Evolutionary conservation across 495 filamentous ascomycete genomes (phyloP), one percentile per base, ranked within the genome.

Genomic region (Parathielavia hyrcaniae): DNA sequence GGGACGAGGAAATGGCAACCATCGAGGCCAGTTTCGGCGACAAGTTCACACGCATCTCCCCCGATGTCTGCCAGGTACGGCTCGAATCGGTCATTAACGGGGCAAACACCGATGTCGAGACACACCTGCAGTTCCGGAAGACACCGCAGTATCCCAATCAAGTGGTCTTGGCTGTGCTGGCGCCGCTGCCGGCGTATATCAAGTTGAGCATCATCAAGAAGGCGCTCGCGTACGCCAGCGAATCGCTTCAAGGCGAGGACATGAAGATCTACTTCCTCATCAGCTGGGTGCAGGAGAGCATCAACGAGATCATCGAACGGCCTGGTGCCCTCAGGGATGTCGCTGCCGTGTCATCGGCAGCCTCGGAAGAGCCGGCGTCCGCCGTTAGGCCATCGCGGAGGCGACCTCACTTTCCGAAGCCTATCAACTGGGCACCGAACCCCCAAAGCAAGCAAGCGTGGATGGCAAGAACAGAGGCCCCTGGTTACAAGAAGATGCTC

Each of bases 121-220:
- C 79, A 5, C 61, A 69, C 35, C 50, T 77, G n/a, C 80, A 81
- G 62, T 74, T 83, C 58, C 73, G 78, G 46, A 77, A 69, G 58
- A 71, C 77, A 5, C 71, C 72, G 2, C 74, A 82, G 55, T 98
- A 97, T 72, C 93, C 93, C 10, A 71, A 78, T 4, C 78, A 89
- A 61, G 87, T 93, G n/a, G 75, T 91, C 12, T 75, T 97, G 38
- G 81, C 84, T 0, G 73, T 96, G 32, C 71, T 79, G 26, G 73
- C 85, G 36, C 72, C 71, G 5, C 77, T 98, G n/a, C 93, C 93
- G 7, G 86, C 92, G 9, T 95, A 97, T 63, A 95, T 97, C 60
- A 86, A 89, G 45, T 77, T 98, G 5, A 96, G 90, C 64, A 84
- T 95, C 16, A 87, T 92, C 66, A 86, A 90, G 60, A 86, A 86